Percentiles rank a stretch among this genome's conserved stretches.
Evolutionary conservation across 768 basidiomycete genomes (phyloP).

Genomic region (Melanogaster broomeanus): DNA sequence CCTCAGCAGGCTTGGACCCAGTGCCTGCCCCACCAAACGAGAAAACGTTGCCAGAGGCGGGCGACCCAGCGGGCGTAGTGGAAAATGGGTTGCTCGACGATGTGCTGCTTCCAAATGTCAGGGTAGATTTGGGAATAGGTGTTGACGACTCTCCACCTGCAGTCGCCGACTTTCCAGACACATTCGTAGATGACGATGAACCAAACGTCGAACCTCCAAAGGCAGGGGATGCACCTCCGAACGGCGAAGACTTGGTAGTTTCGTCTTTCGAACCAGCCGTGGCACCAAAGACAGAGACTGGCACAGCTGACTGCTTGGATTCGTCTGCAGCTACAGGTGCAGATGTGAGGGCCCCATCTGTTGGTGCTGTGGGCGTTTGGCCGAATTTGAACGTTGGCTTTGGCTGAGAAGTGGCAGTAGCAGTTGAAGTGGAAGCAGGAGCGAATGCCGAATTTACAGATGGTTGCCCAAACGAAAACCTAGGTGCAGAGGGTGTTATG

Average conservation of each 20-base stretch:
- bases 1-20: conserved; percentile 17
- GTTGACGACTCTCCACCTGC: conserved; percentile 22
- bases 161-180: conserved; percentile 12
- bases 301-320: conserved; percentile 24
- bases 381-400: conserved; percentile 23
- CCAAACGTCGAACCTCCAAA: conserved; percentile 24
- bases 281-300: conserved; percentile 19
- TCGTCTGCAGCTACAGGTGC: conserved; percentile 18
- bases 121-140: conserved; percentile 17
- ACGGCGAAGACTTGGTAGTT: conserved; percentile 24
- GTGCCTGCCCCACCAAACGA: conserved; percentile 19
- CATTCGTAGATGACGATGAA: conserved; percentile 13
- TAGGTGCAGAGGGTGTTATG: conserved; percentile 13
- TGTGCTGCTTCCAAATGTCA: conserved; percentile 14
- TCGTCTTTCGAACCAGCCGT: conserved; percentile 17
- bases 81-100: conserved; percentile 15
- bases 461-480: conserved; percentile 28
- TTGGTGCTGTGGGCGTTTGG: conserved; percentile 20
- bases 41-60: conserved; percentile 13
- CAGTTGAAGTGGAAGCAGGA: conserved; percentile 3
- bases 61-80: conserved; percentile 16
- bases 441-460: conserved; percentile 4
- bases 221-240: conserved; percentile 9
- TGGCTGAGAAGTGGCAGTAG: conserved; percentile 16
- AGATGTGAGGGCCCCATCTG: conserved; percentile 20